These are phyloP conservation scores for Myriosclerotinia duriaeana DNA, from an alignment of 2,329 filamentous ascomycete species.

Conservation along the genomic window DNA sequence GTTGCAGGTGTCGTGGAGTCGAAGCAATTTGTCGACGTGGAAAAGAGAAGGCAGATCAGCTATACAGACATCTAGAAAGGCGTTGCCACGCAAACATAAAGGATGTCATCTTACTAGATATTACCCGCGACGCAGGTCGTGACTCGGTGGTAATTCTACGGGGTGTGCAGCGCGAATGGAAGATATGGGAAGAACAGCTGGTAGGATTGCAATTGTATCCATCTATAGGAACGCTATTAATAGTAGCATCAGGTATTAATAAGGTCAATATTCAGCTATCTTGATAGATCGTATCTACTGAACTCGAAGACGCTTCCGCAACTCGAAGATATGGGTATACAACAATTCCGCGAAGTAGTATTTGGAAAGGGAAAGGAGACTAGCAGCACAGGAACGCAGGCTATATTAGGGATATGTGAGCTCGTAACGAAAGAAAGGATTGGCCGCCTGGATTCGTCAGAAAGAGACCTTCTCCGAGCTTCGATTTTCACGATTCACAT, in stretches of 20 bases:
- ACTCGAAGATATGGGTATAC: constrained; percentile 78
- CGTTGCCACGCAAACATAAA: constrained; percentile 69
- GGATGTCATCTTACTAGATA: constrained; percentile 53
- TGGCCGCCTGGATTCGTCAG: constrained; percentile 50
- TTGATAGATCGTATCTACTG: constrained; percentile 86
- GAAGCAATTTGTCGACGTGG: constrained; percentile 88
- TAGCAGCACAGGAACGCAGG: constrained; percentile 45
- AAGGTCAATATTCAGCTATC: constrained; percentile 87
- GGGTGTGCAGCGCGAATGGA: constrained; percentile 61
- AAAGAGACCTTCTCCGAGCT: constrained; percentile 66
- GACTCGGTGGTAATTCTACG: constrained; percentile 65
- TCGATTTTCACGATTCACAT: constrained; percentile 81
- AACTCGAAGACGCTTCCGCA: constrained; percentile 67
- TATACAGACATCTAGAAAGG: constrained; percentile 65
- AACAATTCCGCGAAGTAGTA: constrained; percentile 66
- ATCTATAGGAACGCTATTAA: constrained; percentile 1
- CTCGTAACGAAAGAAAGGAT: constrained; percentile 51
- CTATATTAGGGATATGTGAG: constrained; percentile 65
- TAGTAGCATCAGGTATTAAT: constrained; percentile 61
- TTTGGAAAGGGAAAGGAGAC: constrained; percentile 40
- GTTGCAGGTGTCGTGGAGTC: constrained; percentile 67
- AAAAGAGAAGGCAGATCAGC: constrained; percentile 55
- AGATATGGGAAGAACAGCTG: constrained; percentile 73
- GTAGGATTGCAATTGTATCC: constrained; percentile 48
- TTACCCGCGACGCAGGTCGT: constrained; percentile 50